These are phyloP conservation scores for Coemansia umbellata DNA, from an alignment of 192 early-diverging fungal genomes.

Conservation along the genomic window DNA sequence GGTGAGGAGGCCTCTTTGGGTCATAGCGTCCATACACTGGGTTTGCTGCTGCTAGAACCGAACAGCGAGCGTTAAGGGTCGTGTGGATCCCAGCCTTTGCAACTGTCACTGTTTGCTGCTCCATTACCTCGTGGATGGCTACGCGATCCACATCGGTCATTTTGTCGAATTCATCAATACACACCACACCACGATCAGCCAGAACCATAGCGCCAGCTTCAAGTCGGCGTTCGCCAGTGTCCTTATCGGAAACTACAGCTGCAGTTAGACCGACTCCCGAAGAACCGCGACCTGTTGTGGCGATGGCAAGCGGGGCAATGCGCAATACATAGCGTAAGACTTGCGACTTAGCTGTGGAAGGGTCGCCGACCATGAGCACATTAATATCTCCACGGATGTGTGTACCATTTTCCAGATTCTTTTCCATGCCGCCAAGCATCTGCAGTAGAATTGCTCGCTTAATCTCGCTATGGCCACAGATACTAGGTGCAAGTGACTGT, in stretches of 20 bases:
- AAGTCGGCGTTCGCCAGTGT: constrained; percentile 87
- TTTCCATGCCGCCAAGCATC: constrained; percentile 87
- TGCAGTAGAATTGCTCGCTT: constrained; percentile 92
- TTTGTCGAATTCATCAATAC: constrained; percentile 99
- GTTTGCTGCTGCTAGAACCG: constrained; percentile 96
- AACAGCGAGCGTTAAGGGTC: constrained; percentile 93
- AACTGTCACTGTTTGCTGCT: constrained; percentile 98
- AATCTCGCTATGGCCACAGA: constrained; percentile 88
- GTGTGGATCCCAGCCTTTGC: constrained; percentile 99
- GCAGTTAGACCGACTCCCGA: constrained; percentile 98
- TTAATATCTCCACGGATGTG: constrained; percentile 98
- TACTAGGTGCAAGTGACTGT: constrained; percentile 84
- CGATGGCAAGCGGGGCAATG: constrained; percentile 92
- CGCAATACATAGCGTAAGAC: constrained; percentile 93
- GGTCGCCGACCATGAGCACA: constrained; percentile 97
- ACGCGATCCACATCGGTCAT: constrained; percentile 97
- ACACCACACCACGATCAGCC: constrained; percentile 94
- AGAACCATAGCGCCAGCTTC: constrained; percentile 99
- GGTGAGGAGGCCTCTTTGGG: constrained; percentile 76
- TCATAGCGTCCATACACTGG: constrained; percentile 90
- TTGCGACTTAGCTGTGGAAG: constrained; percentile 99
- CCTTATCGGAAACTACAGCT: constrained; percentile 91
- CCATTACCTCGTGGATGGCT: constrained; percentile 99
- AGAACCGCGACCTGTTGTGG: constrained; percentile 94
- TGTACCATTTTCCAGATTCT: constrained; percentile 91